phyloP scores from a whole-genome alignment of 441 rosid genomes.

The Adansonia grandidieri region DNA sequence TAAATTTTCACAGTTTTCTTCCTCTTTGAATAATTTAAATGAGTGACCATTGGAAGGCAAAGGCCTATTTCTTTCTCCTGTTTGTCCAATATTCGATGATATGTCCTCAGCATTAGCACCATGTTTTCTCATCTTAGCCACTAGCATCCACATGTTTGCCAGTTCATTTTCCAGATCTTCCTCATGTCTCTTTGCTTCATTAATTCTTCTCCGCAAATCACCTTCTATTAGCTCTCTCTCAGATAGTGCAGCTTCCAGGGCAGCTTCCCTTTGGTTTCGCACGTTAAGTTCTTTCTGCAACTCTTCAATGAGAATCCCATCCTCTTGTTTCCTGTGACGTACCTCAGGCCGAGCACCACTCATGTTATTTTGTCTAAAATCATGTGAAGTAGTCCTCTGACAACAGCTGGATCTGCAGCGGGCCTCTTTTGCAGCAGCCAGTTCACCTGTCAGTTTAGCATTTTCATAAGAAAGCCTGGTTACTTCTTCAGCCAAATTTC shows the following conservation, averaged over 20 bases:
- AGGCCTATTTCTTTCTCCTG: conserved; percentile 40
- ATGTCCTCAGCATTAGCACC: conserved; percentile 37
- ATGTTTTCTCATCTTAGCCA: conserved; percentile 53
- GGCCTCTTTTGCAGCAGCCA: conserved; percentile 51
- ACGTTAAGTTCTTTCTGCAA: conserved; percentile 49
- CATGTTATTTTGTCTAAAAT: conserved; percentile 38
- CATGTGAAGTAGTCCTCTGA: conserved; percentile 39
- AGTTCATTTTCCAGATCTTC: conserved; percentile 64
- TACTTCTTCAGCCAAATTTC: conserved; percentile 89
- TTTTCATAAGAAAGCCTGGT: conserved; percentile 83
- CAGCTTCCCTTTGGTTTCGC: conserved; percentile 51
- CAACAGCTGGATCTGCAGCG: conserved; percentile 37
- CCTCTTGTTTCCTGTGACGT: conserved; percentile 38
- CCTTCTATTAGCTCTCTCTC: conserved; percentile 46
- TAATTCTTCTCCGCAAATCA: conserved; percentile 51
- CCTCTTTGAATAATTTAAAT: conserved; percentile 31
- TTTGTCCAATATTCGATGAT: conserved; percentile 34
- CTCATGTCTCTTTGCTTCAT: conserved; percentile 58
- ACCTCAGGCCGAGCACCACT: conserved; percentile 37
- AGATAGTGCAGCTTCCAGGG: conserved; percentile 43
- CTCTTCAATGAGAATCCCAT: conserved; percentile 44
- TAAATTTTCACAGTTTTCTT: conserved; percentile 35
- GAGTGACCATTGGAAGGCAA: conserved; percentile 35
- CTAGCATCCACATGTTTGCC: conserved; percentile 66
- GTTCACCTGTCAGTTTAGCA: conserved; percentile 63